These are phyloP conservation scores for Metarhizium humberi DNA, from an alignment of 2,329 filamentous ascomycete species.

Conservation along the genomic window DNA sequence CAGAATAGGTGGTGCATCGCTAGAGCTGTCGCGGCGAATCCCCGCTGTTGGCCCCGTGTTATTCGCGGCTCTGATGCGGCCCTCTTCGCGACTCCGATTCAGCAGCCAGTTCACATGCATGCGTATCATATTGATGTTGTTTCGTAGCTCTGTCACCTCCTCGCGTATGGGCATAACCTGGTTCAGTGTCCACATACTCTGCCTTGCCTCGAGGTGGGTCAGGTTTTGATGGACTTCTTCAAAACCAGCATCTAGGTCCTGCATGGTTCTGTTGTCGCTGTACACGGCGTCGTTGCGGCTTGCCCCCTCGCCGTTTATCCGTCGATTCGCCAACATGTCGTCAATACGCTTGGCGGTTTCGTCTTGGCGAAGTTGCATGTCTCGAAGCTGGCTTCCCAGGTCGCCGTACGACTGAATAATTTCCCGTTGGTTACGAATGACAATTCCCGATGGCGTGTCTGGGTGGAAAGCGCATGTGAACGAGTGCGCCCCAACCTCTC, in stretches of 20 bases:
- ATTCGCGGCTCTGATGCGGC: conserved; percentile 27
- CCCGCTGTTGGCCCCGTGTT: conserved; percentile 20
- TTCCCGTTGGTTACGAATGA: conserved; percentile 37
- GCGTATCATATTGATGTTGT: conserved; percentile 46
- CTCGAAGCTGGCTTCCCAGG: conserved; percentile 24
- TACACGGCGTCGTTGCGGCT: conserved; percentile 28
- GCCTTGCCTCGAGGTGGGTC: conserved; percentile 49
- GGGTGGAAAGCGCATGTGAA: conserved; percentile 41
- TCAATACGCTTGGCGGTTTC: conserved; percentile 22
- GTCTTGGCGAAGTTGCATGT: conserved; percentile 23
- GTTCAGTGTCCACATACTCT: conserved; percentile 52
- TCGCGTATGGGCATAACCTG: conserved; percentile 53
- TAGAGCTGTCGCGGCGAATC: conserved; percentile 22
- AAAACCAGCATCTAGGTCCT: conserved; percentile 36
- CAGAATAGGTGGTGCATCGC: conserved; percentile 16
- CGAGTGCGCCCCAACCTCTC: conserved; percentile 35
- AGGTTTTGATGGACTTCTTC: conserved; percentile 48
- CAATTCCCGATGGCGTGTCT: conserved; percentile 39
- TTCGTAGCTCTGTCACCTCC: conserved; percentile 50
- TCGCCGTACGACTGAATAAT: conserved; percentile 34
- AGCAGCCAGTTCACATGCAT: conserved; percentile 53
- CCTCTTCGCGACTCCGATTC: conserved; percentile 41
- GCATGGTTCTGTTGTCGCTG: conserved; percentile 36
- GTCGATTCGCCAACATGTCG: conserved; percentile 28
- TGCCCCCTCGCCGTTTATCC: conserved; percentile 8